Base-by-base conservation (phyloP, 1,284 basidiomycete genomes). In the Boletus smithii region DNA sequence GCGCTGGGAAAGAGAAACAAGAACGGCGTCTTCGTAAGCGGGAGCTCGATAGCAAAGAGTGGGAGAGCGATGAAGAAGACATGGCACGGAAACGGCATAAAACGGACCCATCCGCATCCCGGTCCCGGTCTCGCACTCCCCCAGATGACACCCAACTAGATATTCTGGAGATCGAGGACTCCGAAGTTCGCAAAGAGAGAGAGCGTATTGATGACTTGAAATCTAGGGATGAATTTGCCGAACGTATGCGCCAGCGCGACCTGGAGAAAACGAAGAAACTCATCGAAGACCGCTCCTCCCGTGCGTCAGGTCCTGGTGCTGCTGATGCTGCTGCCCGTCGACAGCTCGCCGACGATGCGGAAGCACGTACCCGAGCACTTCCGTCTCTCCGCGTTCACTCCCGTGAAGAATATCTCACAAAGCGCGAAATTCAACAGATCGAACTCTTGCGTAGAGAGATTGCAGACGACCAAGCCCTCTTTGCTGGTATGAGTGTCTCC, bases 361-460 rank as follows among this genome's bases (percentile, higher is more conserved):
- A 83, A 47, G 89, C 88, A 10, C 82, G 92, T n/a, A 66, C 70
- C 9, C 69, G 71, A n/a, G 91, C 90, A 13, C 81, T 97, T 66
- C 91, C 91, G 1, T 83, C 82, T 24, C 75, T 97, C 4, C 83
- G 94, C 42, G 73, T 88, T 50, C 88, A 87, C 58, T 93, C 92
- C 3, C 83, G 95, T 53, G 89, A 97, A 63, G 90, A 94, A 64
- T 99, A 99, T 63, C 79, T 99, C 50, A 88, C 91, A 22, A 99
- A 99, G 67, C 88, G 97, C 59, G 94, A 97, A 69, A 75, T 89
- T 38, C 97, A 99, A 68, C 91, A 95, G 65, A 89, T 99, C 55
- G 97, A 99, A 63, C 76, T 99, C 17, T 74, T 99, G 37, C 81
- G 91, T 40, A 84, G 89, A 67, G 95, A 98, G 68, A 95, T 97